These are phyloP conservation scores for Pistacia integerrima DNA, from an alignment of 345 rosid genomes.

Conservation along the genomic window DNA sequence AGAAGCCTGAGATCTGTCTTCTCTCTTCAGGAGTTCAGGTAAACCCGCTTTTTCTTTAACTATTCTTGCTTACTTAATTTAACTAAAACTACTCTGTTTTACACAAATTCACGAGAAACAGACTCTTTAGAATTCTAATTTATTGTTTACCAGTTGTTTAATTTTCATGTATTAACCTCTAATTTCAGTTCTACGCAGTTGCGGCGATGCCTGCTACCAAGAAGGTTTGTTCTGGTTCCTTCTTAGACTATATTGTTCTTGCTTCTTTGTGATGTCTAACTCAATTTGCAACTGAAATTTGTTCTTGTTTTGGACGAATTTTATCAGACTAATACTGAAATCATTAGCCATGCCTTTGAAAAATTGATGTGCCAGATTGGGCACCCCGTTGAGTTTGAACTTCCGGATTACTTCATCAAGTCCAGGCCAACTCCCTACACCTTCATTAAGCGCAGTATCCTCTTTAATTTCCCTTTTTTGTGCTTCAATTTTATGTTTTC, in stretches of 20 bases:
- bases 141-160: neutral
- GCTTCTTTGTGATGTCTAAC: neutral
- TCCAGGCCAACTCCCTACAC: conserved; percentile 65
- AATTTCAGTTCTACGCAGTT: neutral
- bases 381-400: conserved; percentile 66
- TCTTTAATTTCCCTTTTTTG: conserved; percentile 8
- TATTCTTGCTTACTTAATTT: neutral
- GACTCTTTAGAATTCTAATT: neutral
- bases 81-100: no score
- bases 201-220: conserved; percentile 31
- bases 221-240: conserved; percentile 24
- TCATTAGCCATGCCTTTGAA: conserved; percentile 55
- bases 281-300: neutral
- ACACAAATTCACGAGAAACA: no score
- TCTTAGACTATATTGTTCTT: neutral
- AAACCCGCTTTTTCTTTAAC: neutral
- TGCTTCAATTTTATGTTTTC: conserved; percentile 6
- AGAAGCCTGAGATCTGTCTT: conserved; percentile 14
- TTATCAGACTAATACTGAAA: conserved; percentile 51
- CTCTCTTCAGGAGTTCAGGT: conserved; percentile 10
- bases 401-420: conserved; percentile 80
- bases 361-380: conserved; percentile 69
- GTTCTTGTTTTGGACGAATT: neutral
- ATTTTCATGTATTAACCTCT: neutral
- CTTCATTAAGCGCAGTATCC: conserved; percentile 92